phyloP scores from a whole-genome alignment of 2,329 filamentous ascomycete species.

The Neonectria neomacrospora region DNA sequence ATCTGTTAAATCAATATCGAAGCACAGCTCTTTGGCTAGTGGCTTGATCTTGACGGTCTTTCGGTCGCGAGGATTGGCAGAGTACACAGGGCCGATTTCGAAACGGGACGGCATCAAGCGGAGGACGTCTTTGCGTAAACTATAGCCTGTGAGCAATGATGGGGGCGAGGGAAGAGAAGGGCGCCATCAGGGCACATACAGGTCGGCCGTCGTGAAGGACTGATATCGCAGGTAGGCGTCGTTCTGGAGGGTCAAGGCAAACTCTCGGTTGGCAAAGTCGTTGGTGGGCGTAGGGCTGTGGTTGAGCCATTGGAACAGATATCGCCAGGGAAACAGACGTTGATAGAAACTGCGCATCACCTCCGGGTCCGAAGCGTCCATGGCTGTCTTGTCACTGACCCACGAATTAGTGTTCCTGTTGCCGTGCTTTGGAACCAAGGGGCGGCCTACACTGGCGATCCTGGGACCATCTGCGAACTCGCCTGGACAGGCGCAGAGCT shows the following conservation, averaged over 20 bases:
- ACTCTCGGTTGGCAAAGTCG: conserved; percentile 94
- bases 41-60: conserved; percentile 90
- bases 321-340: conserved; percentile 92
- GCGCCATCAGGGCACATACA: conserved; percentile 51
- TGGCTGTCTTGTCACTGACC: conserved; percentile 48
- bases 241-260: conserved; percentile 93
- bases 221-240: conserved; percentile 95
- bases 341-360: conserved; percentile 95
- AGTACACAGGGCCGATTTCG: conserved; percentile 98
- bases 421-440: background rate
- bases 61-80: conserved; percentile 90
- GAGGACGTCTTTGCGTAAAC: conserved; percentile 90
- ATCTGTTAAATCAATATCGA: conserved; percentile 99
- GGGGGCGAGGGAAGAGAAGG: background rate
- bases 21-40: conserved; percentile 92
- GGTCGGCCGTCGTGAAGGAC: conserved; percentile 66
- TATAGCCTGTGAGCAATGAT: conserved; percentile 47
- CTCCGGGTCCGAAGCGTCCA: conserved; percentile 76
- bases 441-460: conserved; percentile 57
- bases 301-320: conserved; percentile 97
- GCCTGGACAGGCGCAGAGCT: conserved; percentile 58
- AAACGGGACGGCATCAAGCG: conserved; percentile 91
- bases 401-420: conserved; percentile 19
- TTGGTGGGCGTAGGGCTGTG: conserved; percentile 86
- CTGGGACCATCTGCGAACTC: conserved; percentile 56